Conservation (phyloP, 208 protist species). For the Leishmania major region DNA sequence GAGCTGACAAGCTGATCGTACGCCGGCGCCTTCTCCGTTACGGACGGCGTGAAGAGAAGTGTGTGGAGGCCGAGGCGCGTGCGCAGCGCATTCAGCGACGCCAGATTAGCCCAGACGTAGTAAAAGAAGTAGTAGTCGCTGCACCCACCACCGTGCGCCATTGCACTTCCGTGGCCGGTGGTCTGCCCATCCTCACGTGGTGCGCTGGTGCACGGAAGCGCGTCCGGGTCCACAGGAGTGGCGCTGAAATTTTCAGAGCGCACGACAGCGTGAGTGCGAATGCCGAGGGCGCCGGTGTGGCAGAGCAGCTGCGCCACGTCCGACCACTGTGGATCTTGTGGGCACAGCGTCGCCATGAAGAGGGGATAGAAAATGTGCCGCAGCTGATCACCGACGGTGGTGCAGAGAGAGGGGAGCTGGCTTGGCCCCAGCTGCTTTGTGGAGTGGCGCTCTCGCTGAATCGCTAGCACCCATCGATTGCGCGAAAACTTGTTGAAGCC, state of each 20-base stretch:
- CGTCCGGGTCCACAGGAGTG: constrained; percentile 55
- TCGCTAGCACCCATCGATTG: constrained; percentile 77
- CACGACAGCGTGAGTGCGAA: constrained; percentile 48
- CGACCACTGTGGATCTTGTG: constrained; percentile 70
- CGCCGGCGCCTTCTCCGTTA: constrained; percentile 79
- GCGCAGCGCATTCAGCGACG: constrained; percentile 95
- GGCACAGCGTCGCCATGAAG: constrained; percentile 97
- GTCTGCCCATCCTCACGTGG: neutral
- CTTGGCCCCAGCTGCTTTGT: constrained; percentile 32
- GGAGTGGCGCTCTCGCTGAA: constrained; percentile 36
- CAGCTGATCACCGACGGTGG: constrained; percentile 78
- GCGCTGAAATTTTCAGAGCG: constrained; percentile 55
- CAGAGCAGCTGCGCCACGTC: constrained; percentile 95
- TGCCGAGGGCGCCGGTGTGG: constrained; percentile 96
- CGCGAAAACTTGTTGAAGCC: constrained; percentile 83
- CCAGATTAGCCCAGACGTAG: constrained; percentile 98
- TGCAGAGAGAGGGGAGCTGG: constrained; percentile 45
- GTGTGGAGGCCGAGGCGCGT: constrained; percentile 72
- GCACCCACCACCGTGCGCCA: constrained; percentile 72
- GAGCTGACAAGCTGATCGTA: constrained; percentile 94
- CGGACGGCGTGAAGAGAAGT: constrained; percentile 94
- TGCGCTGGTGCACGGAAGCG: constrained; percentile 32
- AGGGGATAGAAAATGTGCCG: constrained; percentile 98
- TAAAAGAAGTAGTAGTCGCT: constrained; percentile 98
- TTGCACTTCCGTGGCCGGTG: neutral